Percentiles rank a stretch among this genome's conserved stretches.
Evolutionary conservation across 371 early-diverging fungal species (phyloP).

Genomic region (Rhizopus stolonifer): DNA sequence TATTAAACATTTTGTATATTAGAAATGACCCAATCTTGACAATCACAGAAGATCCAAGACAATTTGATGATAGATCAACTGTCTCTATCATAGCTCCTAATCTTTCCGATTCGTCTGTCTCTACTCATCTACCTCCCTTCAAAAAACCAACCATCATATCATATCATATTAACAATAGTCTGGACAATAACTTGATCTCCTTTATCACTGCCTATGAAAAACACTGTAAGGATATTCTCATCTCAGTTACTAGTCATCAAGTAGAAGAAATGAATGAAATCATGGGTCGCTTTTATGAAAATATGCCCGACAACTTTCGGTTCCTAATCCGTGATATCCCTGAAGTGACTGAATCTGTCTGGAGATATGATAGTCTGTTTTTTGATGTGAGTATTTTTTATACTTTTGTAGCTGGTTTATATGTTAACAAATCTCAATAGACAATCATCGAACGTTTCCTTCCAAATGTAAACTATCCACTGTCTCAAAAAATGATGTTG

Average conservation of each 20-base stretch:
- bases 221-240: constrained; percentile 22
- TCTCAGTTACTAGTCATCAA: constrained; percentile 7
- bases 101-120: not conserved
- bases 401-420: not conserved
- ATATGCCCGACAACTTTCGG: constrained; percentile 19
- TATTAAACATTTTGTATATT: not conserved
- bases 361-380: constrained; percentile 55
- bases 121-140: not conserved
- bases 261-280: constrained; percentile 2
- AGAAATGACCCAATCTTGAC: constrained; percentile 2
- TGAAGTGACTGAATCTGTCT: constrained; percentile 45
- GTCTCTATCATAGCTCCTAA: not conserved
- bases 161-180: constrained; percentile 2
- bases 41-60: not conserved
- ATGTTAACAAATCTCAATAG: constrained; percentile 13
- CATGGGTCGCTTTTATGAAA: constrained; percentile 26
- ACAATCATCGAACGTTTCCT: constrained; percentile 40
- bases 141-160: not conserved
- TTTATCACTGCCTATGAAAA: constrained; percentile 21
- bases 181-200: not conserved
- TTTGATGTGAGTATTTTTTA: constrained; percentile 47
- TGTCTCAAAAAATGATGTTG: constrained; percentile 31
- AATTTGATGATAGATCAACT: not conserved
- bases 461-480: constrained; percentile 34
- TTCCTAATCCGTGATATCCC: constrained; percentile 22